Conservation (phyloP, 306 rosid species). For the Neltuma alba region DNA sequence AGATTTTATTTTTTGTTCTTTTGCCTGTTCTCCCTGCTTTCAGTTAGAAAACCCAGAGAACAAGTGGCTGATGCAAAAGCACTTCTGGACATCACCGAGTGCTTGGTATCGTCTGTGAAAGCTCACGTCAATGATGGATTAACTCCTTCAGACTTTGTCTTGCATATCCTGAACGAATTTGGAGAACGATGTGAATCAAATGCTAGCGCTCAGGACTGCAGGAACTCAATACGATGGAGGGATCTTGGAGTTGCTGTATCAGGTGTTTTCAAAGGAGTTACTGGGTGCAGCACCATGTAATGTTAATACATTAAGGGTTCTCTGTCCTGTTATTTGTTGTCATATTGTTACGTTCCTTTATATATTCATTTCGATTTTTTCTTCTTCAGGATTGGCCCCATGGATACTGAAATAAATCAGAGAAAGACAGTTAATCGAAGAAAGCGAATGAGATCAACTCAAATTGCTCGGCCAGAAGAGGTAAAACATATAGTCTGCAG, state of each 20-base stretch:
- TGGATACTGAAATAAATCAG: constrained; percentile 31
- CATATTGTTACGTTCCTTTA: neutral
- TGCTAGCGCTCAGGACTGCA: constrained; percentile 22
- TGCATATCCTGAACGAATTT: constrained; percentile 34
- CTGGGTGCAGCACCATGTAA: constrained; percentile 52
- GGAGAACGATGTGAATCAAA: constrained; percentile 35
- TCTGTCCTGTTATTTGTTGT: constrained; percentile 7
- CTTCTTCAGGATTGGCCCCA: constrained; percentile 49
- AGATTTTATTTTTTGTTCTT: neutral
- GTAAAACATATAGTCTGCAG: constrained; percentile 27
- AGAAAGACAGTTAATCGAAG: constrained; percentile 30
- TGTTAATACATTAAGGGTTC: constrained; percentile 17
- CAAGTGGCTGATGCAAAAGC: constrained; percentile 58
- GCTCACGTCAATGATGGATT: constrained; percentile 28
- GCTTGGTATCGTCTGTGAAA: constrained; percentile 42
- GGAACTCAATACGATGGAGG: constrained; percentile 48
- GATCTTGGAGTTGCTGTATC: constrained; percentile 49
- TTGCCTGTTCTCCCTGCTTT: constrained; percentile 6
- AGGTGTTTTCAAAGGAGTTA: constrained; percentile 29
- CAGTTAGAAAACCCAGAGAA: constrained; percentile 54
- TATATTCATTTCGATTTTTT: constrained; percentile 29
- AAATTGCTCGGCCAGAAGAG: constrained; percentile 41
- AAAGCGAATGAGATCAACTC: constrained; percentile 30
- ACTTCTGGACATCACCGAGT: constrained; percentile 43
- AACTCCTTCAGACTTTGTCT: constrained; percentile 48